These are phyloP conservation scores for Catharanthus roseus DNA, from an alignment of 257 asterid genomes.

Conservation along the genomic window DNA sequence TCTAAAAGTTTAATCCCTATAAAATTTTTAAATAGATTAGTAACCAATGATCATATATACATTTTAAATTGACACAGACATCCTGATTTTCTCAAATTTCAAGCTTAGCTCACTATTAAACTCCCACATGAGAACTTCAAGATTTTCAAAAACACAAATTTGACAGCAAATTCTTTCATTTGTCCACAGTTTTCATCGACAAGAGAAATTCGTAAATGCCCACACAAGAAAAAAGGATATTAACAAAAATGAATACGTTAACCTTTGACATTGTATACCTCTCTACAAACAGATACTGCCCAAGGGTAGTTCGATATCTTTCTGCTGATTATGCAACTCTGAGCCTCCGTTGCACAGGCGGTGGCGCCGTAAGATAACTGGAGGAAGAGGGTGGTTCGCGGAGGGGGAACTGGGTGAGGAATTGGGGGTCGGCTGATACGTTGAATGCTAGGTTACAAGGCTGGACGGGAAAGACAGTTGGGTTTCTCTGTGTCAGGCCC, in stretches of 20 bases:
- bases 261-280: not conserved
- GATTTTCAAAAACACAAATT: not conserved
- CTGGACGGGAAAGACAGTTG: not conserved
- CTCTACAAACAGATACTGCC: not conserved
- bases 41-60: not conserved
- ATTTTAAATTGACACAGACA: not conserved
- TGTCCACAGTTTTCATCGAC: not conserved
- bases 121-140: not conserved
- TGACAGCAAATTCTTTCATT: not conserved
- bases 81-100: not conserved
- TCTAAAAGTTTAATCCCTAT: too few relatives aligned
- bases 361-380: not conserved
- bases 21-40: too few relatives aligned
- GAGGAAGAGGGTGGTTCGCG: not conserved
- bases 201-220: not conserved
- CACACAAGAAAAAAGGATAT: not conserved
- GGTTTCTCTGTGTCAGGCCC: not conserved
- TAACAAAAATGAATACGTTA: not conserved
- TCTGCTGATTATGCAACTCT: not conserved
- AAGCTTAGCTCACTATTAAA: not conserved
- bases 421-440: not conserved
- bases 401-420: not conserved
- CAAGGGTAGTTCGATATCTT: not conserved
- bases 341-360: not conserved
- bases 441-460: not conserved